Evolutionary conservation across 805 yeast species (phyloP), one percentile per base, ranked within the genome.

Genomic region (Candida khao-thaluensis): DNA sequence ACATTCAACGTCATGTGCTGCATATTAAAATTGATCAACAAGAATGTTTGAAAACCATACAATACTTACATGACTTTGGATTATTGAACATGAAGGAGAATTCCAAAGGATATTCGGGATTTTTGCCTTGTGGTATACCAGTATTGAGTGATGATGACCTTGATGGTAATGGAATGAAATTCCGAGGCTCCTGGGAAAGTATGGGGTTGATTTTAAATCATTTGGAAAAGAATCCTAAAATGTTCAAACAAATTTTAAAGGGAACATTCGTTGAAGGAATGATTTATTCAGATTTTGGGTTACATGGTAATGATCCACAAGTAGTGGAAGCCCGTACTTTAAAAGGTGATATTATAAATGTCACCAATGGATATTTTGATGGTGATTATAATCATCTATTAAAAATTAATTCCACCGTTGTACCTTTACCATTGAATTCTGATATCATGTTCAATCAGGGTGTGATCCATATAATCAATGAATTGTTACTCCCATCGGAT

Each of bases 381-480:
- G 56, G 51, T 0, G 49, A 51, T 12, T 41, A 32, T 29, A 52
- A 50, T 30, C 62, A 59, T 42, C 26, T 48, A 5, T 47, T 69
- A 27, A 45, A 42, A 8, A 25, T 69, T 7, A 69, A 71, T 47
- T 44, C 52, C 22, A 60, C 71, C 1, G 31, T 39, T 8, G 25
- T 75, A 4, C 45, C 61, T 1, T 44, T 74, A 1, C 65, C 72
- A 0, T 49, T 70, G 37, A 71, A 76, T 42, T 60, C 77, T 1
- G 96, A 90, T 54, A 73, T 86, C 5, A 54, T 90, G 10, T 90
- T 85, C 56, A 79, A 77, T 46, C 83, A 85, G 56, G 98, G 98
- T 1, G 95, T 90, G 0, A 77, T 85, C 1, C 96, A 87, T 55
- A 79, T 90, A 1, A 64, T 85, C 9, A 64, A 72, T 25, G 58